Base-by-base conservation (phyloP, 2,329 filamentous ascomycete species). In the Cladosporium sp. region DNA sequence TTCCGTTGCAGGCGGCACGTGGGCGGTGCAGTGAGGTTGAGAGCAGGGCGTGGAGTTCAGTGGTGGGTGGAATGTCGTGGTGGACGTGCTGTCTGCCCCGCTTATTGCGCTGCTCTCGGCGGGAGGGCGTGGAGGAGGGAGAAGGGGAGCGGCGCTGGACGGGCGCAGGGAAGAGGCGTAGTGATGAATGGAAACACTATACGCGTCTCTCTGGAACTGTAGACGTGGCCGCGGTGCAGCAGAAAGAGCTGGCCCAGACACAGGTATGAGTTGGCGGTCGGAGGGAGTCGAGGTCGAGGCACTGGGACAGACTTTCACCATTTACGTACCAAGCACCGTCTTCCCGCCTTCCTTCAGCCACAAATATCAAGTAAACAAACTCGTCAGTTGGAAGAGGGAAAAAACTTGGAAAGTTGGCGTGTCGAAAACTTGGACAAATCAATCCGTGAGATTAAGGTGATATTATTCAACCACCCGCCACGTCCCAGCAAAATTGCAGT, bases 1-100 rank as follows among this genome's bases (percentile, higher is more conserved):
- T 54, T 51, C 39, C 30, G n/a, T 32, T n/a, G 26, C 49, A 34
- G n/a, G 16, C 16, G 26, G 62, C 64, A 39, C 63, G 61, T 63
- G 65, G 67, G 69, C 65, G 66, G 59, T 34, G 48, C 63, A 48
- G 57, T 61, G 46, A 51, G 58, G 57, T 59, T 57, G 54, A 18
- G 49, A n/a, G 5, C 7, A 21, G 26, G 8, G n/a, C n/a, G n/a
- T n/a, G n/a, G 18, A 28, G 53, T 10, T 57, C 30, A 30, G 13
- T 16, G 53, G 53, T 57, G 53, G 53, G 13, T 16, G 53, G 53
- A 57, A 57, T 57, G 54, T 36, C n/a, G 54, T 39, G 51, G 18
- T 54, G 51, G 51, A 54, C 51, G 49, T 30, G 30, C 49, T 16
- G n/a, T n/a, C 16, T 18, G 39, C 54, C 54, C 54, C 54, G 54